Evolutionary conservation across 306 rosid genomes (phyloP).

Genomic region (Phaseolus lunatus): DNA sequence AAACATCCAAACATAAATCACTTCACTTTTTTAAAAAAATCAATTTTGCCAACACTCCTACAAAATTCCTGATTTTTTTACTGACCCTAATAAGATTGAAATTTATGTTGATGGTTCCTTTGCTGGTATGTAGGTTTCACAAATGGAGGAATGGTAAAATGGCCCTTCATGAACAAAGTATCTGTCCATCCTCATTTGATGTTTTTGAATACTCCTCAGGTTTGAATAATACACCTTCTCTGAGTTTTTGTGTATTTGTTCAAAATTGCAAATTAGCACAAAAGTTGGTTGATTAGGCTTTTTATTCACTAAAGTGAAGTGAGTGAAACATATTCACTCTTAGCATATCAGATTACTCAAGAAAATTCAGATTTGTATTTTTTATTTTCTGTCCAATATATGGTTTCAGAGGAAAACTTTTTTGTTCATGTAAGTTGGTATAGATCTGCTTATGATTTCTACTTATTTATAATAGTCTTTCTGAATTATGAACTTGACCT

Average conservation of each 20-base stretch:
- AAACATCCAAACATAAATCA: not conserved
- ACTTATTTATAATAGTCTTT: conserved; percentile 2
- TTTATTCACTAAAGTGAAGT: conserved; percentile 2
- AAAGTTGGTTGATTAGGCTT: not conserved
- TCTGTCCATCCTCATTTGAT: conserved; percentile 63
- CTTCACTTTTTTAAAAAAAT: not conserved
- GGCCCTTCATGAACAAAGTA: conserved; percentile 69
- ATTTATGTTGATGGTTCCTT: conserved; percentile 33
- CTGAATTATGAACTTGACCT: not conserved
- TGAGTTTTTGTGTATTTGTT: conserved; percentile 7
- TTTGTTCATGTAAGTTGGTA: not conserved
- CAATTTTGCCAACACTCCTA: not conserved
- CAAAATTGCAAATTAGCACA: conserved; percentile 18
- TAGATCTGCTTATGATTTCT: not conserved
- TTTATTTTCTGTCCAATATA: conserved; percentile 24
- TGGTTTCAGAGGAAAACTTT: not conserved
- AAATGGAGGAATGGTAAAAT: conserved; percentile 53
- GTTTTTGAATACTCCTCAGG: conserved; percentile 65
- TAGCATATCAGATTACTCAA: conserved; percentile 3
- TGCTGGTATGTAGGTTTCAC: conserved; percentile 50
- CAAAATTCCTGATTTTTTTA: not conserved
- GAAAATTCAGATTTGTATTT: conserved; percentile 4
- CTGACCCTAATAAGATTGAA: not conserved
- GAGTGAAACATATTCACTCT: conserved; percentile 12
- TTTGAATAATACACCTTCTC: conserved; percentile 38